These are phyloP conservation scores for Chlamydomonas sp. DNA, from an alignment of 139 green algal genomes.

Conservation along the genomic window DNA sequence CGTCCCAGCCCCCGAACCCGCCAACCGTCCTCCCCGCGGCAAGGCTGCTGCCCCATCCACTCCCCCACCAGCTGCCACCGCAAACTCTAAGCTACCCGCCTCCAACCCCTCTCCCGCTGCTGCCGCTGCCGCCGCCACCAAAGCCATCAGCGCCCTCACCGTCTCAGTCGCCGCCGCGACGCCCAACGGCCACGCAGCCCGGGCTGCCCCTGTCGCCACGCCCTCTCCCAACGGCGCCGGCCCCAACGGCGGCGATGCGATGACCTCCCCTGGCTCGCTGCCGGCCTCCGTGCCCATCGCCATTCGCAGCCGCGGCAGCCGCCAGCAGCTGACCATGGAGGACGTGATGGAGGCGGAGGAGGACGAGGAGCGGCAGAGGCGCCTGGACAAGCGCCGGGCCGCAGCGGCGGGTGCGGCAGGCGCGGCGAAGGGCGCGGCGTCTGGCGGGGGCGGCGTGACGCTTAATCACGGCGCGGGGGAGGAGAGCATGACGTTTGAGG, in stretches of 20 bases:
- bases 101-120: too few relatives aligned
- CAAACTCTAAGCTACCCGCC: too few relatives aligned
- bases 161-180: too few relatives aligned
- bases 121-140: too few relatives aligned
- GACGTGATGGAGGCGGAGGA: slow-evolving; percentile 35
- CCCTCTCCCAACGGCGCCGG: background rate
- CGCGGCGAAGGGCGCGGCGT: background rate
- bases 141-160: too few relatives aligned
- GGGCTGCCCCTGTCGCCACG: too few relatives aligned
- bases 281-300: slow-evolving; percentile 28
- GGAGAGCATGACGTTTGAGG: slow-evolving; percentile 35
- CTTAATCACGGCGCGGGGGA: background rate
- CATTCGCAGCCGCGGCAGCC: slow-evolving; percentile 26
- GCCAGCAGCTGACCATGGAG: slow-evolving; percentile 29
- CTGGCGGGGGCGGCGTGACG: background rate
- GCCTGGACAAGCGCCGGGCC: background rate
- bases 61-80: too few relatives aligned
- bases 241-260: background rate
- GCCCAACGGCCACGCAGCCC: too few relatives aligned
- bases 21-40: too few relatives aligned
- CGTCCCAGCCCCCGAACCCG: too few relatives aligned
- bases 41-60: too few relatives aligned
- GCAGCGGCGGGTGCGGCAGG: background rate
- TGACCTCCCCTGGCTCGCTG: background rate
- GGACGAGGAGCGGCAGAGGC: slow-evolving; percentile 20